Conservation (phyloP, 225 moss, liverwort and hornwort genomes). For the Sphagnum contortum region DNA sequence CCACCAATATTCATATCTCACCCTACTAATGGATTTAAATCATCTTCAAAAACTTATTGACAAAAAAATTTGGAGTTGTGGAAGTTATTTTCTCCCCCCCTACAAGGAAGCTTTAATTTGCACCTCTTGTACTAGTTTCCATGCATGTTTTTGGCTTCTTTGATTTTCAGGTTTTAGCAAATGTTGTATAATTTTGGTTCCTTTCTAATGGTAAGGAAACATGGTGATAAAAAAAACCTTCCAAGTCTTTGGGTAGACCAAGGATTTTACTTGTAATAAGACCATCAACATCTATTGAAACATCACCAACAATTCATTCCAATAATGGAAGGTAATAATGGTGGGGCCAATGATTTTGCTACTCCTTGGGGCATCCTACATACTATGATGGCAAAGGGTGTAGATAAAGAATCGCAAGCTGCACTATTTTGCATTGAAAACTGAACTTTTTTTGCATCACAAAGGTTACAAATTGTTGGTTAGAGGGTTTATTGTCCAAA, state of each 20-base stretch:
- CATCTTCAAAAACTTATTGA: neutral
- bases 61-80: too few relatives aligned
- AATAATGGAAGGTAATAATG: neutral
- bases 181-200: neutral
- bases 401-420: conserved; percentile 10
- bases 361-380: neutral
- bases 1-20: conserved; percentile 12
- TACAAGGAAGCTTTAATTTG: neutral
- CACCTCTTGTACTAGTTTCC: conserved; percentile 2
- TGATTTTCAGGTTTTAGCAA: neutral
- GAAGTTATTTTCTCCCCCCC: conserved; percentile 1
- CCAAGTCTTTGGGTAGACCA: conserved; percentile 11
- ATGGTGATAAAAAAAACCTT: neutral
- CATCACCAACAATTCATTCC: neutral
- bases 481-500: neutral
- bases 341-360: neutral
- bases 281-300: neutral
- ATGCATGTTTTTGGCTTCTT: conserved; percentile 17
- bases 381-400: neutral
- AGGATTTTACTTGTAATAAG: conserved; percentile 1
- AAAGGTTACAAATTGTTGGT: conserved; percentile 4
- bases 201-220: conserved; percentile 4
- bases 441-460: conserved; percentile 2
- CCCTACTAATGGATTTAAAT: neutral
- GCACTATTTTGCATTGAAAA: conserved; percentile 8